phyloP scores from a whole-genome alignment of 2,329 filamentous ascomycete genomes.

The Cucurbitaria berberidis region DNA sequence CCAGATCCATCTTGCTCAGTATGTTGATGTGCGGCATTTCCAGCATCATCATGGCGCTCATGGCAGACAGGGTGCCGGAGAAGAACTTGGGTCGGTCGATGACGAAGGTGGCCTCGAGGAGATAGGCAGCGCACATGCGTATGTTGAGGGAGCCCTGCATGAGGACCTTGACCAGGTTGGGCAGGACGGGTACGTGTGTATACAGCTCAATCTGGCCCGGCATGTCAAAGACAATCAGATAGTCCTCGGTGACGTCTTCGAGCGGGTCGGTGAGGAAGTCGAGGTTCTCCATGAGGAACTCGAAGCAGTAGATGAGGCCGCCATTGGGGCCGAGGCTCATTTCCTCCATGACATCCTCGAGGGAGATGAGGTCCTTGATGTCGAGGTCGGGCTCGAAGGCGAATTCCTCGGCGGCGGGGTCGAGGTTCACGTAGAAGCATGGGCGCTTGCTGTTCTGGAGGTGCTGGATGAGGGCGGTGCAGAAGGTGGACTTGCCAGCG shows the following conservation, averaged over 20 bases:
- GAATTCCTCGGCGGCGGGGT: slow-evolving; percentile 93
- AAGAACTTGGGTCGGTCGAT: slow-evolving; percentile 98
- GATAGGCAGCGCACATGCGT: slow-evolving; percentile 89
- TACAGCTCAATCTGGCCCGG: slow-evolving; percentile 98
- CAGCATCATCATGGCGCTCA: slow-evolving; percentile 99
- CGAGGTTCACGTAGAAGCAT: slow-evolving; percentile 97
- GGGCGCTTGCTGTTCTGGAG: slow-evolving; percentile 90
- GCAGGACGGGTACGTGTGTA: slow-evolving; percentile 92
- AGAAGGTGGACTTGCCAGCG: slow-evolving; percentile 97
- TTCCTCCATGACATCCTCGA: slow-evolving; percentile 97
- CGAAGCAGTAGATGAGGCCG: slow-evolving; percentile 94
- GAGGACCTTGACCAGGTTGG: slow-evolving; percentile 80
- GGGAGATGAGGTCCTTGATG: slow-evolving; percentile 91
- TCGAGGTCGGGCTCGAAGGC: slow-evolving; percentile 90
- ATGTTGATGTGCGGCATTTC: slow-evolving; percentile 97
- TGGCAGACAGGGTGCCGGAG: slow-evolving; percentile 90
- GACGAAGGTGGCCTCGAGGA: slow-evolving; percentile 94
- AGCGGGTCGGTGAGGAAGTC: slow-evolving; percentile 88
- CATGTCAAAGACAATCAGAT: slow-evolving; percentile 98
- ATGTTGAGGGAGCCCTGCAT: slow-evolving; percentile 85
- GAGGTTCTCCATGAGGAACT: slow-evolving; percentile 92
- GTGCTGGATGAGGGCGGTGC: slow-evolving; percentile 89
- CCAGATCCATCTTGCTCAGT: slow-evolving; percentile 95
- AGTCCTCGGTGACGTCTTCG: slow-evolving; percentile 87
- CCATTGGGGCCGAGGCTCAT: slow-evolving; percentile 89